A percentile compares a stretch with the other conserved stretches of the same genome.
These are phyloP conservation scores for Aegilops umbellulata DNA, from an alignment of 176 grass and related monocot species.

Conservation along the genomic window DNA sequence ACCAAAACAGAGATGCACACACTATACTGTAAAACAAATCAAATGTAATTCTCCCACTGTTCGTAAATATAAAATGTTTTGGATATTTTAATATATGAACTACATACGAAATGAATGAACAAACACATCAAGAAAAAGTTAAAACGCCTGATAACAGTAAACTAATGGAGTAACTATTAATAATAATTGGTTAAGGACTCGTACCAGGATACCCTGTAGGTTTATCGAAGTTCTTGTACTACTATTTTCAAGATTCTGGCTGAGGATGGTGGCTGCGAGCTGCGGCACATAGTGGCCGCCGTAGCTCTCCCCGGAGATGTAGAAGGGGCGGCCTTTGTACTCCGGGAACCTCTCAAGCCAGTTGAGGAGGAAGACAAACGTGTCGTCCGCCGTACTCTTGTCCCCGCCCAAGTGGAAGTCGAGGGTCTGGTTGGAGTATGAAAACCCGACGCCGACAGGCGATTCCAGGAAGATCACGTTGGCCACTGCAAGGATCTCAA, in stretches of 20 bases:
- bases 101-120: no score
- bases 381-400: not conserved
- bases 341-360: conserved; percentile 50
- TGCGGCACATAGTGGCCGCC: conserved; percentile 39
- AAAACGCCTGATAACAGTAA: no score
- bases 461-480: conserved; percentile 54
- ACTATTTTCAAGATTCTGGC: not conserved
- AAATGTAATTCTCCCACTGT: not conserved
- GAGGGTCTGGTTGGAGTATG: conserved; percentile 25
- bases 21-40: not conserved
- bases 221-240: not conserved
- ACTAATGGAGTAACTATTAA: not conserved
- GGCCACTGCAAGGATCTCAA: conserved; percentile 25
- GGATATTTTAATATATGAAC: no score
- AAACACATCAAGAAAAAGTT: no score
- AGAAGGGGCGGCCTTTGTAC: conserved; percentile 31
- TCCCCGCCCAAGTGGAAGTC: conserved; percentile 24
- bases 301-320: conserved; percentile 49
- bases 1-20: not conserved
- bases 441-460: conserved; percentile 38
- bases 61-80: no score
- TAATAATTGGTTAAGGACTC: not conserved
- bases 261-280: conserved; percentile 30
- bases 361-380: conserved; percentile 33
- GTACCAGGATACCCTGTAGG: conserved; percentile 22